Evolutionary conservation across 2,329 filamentous ascomycete genomes (phyloP).

Genomic region (Arthroderma uncinatum): DNA sequence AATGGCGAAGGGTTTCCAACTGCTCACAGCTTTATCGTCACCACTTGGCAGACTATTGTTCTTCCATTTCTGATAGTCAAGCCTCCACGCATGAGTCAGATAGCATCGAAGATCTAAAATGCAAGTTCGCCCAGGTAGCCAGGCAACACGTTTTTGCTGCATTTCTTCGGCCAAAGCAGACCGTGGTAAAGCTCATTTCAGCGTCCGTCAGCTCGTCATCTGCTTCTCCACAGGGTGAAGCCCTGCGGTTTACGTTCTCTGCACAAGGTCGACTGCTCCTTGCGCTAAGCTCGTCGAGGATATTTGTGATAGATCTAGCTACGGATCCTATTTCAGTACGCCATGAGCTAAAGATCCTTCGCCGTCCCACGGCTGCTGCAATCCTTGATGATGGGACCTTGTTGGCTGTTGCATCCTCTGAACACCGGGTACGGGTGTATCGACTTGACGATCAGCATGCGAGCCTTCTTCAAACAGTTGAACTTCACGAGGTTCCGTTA

Average conservation of each 20-base stretch:
- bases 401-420: constrained; percentile 67
- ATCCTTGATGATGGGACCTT: constrained; percentile 67
- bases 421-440: constrained; percentile 81
- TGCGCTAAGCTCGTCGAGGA: constrained; percentile 74
- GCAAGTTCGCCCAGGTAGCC: constrained; percentile 56
- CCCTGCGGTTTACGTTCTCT: constrained; percentile 73
- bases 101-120: constrained; percentile 49
- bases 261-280: constrained; percentile 62
- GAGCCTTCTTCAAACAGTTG: constrained; percentile 60
- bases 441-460: constrained; percentile 54
- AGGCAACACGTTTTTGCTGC: constrained; percentile 69
- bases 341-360: constrained; percentile 67
- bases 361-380: constrained; percentile 63
- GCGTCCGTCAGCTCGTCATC: constrained; percentile 76
- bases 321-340: constrained; percentile 51
- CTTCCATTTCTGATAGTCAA: constrained; percentile 27
- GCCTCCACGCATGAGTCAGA: constrained; percentile 30
- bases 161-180: constrained; percentile 58
- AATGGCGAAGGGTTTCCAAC: constrained; percentile 36
- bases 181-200: constrained; percentile 67
- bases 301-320: constrained; percentile 64
- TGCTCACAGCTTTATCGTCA: constrained; percentile 36
- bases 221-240: constrained; percentile 66
- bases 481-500: constrained; percentile 65
- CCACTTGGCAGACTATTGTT: constrained; percentile 32